These are phyloP conservation scores for Conoideocrella luteorostrata DNA, from an alignment of 2,329 filamentous ascomycete genomes.

Conservation along the genomic window DNA sequence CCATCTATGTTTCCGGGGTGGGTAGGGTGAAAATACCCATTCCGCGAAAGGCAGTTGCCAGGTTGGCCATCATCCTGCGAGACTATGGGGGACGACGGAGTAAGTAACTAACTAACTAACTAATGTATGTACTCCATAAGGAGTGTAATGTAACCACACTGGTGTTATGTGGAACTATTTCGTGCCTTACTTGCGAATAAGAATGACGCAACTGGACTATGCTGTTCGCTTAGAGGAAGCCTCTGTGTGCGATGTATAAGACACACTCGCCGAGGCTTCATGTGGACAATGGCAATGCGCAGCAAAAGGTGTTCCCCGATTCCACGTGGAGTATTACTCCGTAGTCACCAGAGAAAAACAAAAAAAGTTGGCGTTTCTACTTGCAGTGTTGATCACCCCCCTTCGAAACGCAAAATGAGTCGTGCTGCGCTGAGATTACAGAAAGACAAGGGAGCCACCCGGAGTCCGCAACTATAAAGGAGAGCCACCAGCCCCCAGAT, in stretches of 20 bases:
- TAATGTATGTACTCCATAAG: too few relatives aligned
- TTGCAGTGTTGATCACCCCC: too few relatives aligned
- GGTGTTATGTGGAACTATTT: neutral
- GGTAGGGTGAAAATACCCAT: neutral
- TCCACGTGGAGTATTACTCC: too few relatives aligned
- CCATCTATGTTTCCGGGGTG: too few relatives aligned
- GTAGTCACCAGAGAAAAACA: too few relatives aligned
- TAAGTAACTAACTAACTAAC: too few relatives aligned
- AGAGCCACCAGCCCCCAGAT: neutral
- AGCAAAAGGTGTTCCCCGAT: too few relatives aligned
- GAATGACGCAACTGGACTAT: neutral
- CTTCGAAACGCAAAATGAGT: too few relatives aligned
- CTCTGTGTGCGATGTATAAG: too few relatives aligned
- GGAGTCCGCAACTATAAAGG: neutral
- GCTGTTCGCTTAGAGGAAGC: neutral
- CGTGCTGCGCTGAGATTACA: neutral
- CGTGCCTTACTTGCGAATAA: neutral
- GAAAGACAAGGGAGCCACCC: neutral
- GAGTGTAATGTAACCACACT: constrained; percentile 4
- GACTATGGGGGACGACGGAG: too few relatives aligned
- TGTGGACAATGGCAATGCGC: too few relatives aligned
- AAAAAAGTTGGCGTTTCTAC: too few relatives aligned
- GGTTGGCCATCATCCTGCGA: neutral
- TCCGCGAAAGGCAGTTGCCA: neutral
- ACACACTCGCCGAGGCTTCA: constrained; percentile 4